Percentiles rank a stretch among this genome's conserved stretches.
Evolutionary conservation across 345 rosid species (phyloP).

Genomic region (Punica granatum): DNA sequence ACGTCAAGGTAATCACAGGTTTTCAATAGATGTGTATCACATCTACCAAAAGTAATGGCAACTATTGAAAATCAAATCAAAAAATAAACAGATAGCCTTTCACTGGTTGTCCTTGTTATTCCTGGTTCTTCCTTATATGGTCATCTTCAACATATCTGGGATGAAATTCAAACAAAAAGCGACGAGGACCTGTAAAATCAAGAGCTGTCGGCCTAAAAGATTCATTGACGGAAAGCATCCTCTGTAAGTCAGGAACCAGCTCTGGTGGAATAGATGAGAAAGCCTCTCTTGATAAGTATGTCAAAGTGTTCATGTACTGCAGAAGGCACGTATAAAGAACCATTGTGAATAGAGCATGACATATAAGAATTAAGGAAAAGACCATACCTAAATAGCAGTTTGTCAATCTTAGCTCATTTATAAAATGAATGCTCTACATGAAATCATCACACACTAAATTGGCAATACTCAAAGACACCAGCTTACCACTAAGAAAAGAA

Average conservation of each 20-base stretch:
- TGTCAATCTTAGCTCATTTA: background rate
- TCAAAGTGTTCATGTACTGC: conserved; percentile 92
- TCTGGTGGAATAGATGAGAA: conserved; percentile 82
- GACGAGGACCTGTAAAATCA: conserved; percentile 74
- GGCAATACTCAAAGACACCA: background rate
- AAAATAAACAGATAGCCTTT: background rate
- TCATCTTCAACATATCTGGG: background rate
- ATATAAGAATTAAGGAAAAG: background rate
- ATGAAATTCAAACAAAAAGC: background rate
- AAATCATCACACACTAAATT: background rate
- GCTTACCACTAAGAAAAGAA: background rate
- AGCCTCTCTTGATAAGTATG: conserved; percentile 77
- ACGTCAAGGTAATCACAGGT: background rate
- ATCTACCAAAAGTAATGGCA: background rate
- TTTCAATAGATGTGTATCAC: background rate
- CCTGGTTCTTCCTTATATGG: background rate
- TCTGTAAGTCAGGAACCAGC: conserved; percentile 75
- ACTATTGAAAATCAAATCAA: background rate
- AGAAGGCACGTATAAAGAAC: conserved; percentile 6
- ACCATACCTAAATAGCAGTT: background rate
- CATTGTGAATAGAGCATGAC: background rate
- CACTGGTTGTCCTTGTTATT: background rate
- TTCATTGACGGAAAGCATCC: conserved; percentile 86
- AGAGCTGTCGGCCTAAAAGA: conserved; percentile 80
- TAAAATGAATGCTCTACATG: background rate